A percentile compares a stretch with the other conserved stretches of the same genome.
These are phyloP conservation scores for Aristolochia californica DNA, from an alignment of 164 flowering plant genomes.

Conservation along the genomic window DNA sequence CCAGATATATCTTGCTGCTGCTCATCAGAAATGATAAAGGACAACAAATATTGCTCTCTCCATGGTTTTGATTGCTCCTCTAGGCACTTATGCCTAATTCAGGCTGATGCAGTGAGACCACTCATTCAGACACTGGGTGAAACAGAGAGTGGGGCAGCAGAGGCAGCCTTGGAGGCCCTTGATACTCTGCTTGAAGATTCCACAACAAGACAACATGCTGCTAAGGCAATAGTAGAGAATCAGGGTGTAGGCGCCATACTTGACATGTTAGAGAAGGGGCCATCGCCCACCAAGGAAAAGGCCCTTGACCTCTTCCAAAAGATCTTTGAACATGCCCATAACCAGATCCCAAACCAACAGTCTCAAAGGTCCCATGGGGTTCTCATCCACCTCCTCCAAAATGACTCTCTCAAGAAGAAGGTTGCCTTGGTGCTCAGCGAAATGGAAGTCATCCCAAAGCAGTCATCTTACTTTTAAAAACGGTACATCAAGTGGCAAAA, in stretches of 20 bases:
- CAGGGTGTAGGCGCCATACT: slow-evolving; percentile 13
- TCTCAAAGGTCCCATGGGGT: slow-evolving; percentile 10
- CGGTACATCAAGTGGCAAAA: too few species aligned
- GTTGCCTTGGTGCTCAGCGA: slow-evolving; percentile 18
- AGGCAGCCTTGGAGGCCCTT: slow-evolving; percentile 21
- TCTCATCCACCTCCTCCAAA: slow-evolving; percentile 17
- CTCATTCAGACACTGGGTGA: slow-evolving; percentile 14
- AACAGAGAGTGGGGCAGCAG: slow-evolving; percentile 9
- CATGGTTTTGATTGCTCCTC: slow-evolving; percentile 18
- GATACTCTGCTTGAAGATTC: slow-evolving; percentile 12
- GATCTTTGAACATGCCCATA: slow-evolving; percentile 4
- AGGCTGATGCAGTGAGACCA: slow-evolving; percentile 19
- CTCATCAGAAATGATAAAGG: slow-evolving; percentile 1
- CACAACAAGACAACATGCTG: slow-evolving; percentile 6
- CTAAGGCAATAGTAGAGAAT: slow-evolving; percentile 9
- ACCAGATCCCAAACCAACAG: background rate
- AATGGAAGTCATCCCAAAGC: slow-evolving; percentile 19
- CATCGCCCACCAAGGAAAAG: slow-evolving; percentile 9
- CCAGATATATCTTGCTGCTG: slow-evolving; percentile 15
- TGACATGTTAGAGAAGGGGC: slow-evolving; percentile 16
- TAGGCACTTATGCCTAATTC: slow-evolving; percentile 18
- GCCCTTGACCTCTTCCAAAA: slow-evolving; percentile 18
- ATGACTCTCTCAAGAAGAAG: slow-evolving; percentile 18
- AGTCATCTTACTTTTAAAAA: slow-evolving; percentile 19
- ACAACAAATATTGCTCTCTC: slow-evolving; percentile 7